phyloP scores from a whole-genome alignment of 1,139 yeast species.

The Nadsonia commutata region DNA sequence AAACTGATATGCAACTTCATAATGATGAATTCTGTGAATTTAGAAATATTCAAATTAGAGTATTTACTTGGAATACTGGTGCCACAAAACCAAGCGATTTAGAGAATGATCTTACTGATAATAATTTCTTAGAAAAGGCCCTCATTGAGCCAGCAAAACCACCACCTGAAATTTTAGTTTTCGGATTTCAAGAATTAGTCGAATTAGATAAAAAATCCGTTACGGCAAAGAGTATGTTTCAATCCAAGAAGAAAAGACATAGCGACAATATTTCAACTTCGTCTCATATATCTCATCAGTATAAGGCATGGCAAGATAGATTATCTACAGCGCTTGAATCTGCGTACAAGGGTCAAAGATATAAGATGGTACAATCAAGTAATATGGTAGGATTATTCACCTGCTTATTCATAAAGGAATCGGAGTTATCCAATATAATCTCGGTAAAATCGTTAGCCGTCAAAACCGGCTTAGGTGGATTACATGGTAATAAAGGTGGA shows the following conservation, averaged over 20 bases:
- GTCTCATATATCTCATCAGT: constrained; percentile 23
- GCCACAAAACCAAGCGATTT: constrained; percentile 25
- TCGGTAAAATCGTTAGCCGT: constrained; percentile 65
- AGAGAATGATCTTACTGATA: constrained; percentile 13
- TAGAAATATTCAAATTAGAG: constrained; percentile 17
- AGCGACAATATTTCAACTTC: constrained; percentile 18
- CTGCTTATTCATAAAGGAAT: constrained; percentile 48
- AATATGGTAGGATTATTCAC: constrained; percentile 77
- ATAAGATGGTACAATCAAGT: constrained; percentile 61
- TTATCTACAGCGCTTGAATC: constrained; percentile 13
- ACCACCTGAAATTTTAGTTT: constrained; percentile 59
- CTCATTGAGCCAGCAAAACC: constrained; percentile 10
- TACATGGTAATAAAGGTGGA: constrained; percentile 93
- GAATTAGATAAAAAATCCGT: constrained; percentile 81
- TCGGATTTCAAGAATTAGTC: constrained; percentile 88
- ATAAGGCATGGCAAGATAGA: constrained; percentile 27
- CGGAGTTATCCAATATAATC: constrained; percentile 34
- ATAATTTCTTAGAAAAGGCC: constrained; percentile 12
- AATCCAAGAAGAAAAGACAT: constrained; percentile 21
- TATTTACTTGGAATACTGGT: constrained; percentile 31
- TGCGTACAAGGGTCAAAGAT: constrained; percentile 28
- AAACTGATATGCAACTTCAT: constrained; percentile 18
- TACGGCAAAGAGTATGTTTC: constrained; percentile 47
- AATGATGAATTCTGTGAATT: constrained; percentile 19
- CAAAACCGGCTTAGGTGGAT: constrained; percentile 90